Evolutionary conservation across 2,329 filamentous ascomycete genomes (phyloP), one percentile per base, ranked within the genome.

Genomic region (Aphanocladium album): DNA sequence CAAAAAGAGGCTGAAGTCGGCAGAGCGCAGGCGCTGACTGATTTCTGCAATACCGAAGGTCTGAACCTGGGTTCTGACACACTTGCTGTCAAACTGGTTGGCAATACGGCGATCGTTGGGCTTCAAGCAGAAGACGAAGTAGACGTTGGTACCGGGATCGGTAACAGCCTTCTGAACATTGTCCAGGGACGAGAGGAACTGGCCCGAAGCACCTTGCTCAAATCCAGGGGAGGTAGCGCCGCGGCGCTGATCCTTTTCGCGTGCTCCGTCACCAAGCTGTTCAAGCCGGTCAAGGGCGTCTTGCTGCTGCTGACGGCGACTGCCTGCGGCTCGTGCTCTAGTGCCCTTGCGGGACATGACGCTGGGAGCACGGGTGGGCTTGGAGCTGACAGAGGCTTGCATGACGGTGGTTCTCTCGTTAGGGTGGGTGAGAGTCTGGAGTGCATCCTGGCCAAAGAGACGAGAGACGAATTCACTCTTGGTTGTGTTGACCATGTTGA

Each of bases 41-140:
- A 99, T 97, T 72, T 99, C 95, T 1, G 93, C 93, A 69, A 99
- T 96, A 35, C 95, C 95, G 67, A 98, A 91, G 0, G 92, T 96
- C 71, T 98, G 93, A 1, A 99, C 84, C 72, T 99, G 95, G 12
- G 90, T 90, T 4, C 95, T 88, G 23, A 99, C 95, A 72, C 95
- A 99, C 75, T 98, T 98, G 83, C 92, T 97, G 74, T 99, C 95
- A 68, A 98, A 99, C 70, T 99, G 95, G 67, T 99, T 99, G 63
- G 95, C 93, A 66, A 99, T 99, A 54, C 95, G 87, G 57, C 95
- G 85, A 72, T 99, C 95, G 67, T 99, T 99, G 23, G 95, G 93
- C 76, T 99, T 99, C 64, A 99, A 77, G 70, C 95, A 99, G 75
- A 99, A 97, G 49, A 99, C 85, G 68, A 97, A 98, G 75, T 99